phyloP scores from a whole-genome alignment of 2,329 filamentous ascomycete species.

The Pseudonectria foliicola region DNA sequence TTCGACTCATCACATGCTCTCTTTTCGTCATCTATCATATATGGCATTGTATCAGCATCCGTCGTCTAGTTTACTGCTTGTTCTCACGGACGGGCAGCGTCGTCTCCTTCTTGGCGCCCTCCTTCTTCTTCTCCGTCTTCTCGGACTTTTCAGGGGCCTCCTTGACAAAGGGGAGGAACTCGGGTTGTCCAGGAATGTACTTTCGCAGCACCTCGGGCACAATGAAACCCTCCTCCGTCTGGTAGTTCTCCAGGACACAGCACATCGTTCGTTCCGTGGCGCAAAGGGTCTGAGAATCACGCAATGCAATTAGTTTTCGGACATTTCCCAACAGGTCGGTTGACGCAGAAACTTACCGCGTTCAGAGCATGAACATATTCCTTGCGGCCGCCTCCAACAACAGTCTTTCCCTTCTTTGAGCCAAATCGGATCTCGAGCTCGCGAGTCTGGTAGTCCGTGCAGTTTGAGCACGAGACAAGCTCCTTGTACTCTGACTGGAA shows the following conservation, averaged over 20 bases:
- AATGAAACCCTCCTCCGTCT: constrained; percentile 76
- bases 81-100: constrained; percentile 19
- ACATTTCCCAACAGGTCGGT: neutral
- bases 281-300: constrained; percentile 55
- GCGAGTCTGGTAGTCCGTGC: constrained; percentile 93
- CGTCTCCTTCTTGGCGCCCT: constrained; percentile 19
- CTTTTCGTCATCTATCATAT: constrained; percentile 15
- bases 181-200: constrained; percentile 83
- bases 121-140: constrained; percentile 22
- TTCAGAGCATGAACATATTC: constrained; percentile 93
- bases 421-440: constrained; percentile 91
- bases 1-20: constrained; percentile 1
- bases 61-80: constrained; percentile 15
- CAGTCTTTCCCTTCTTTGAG: constrained; percentile 52
- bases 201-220: constrained; percentile 80
- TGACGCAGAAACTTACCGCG: constrained; percentile 35
- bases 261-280: constrained; percentile 89
- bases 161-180: constrained; percentile 83
- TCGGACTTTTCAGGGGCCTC: constrained; percentile 67
- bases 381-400: constrained; percentile 70
- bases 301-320: constrained; percentile 4
- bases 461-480: constrained; percentile 95
- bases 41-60: constrained; percentile 1
- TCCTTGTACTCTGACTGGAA: constrained; percentile 98
- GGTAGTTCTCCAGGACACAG: constrained; percentile 95